Evolutionary conservation across 139 green algal species (phyloP).

Genomic region (Closterium sp.): DNA sequence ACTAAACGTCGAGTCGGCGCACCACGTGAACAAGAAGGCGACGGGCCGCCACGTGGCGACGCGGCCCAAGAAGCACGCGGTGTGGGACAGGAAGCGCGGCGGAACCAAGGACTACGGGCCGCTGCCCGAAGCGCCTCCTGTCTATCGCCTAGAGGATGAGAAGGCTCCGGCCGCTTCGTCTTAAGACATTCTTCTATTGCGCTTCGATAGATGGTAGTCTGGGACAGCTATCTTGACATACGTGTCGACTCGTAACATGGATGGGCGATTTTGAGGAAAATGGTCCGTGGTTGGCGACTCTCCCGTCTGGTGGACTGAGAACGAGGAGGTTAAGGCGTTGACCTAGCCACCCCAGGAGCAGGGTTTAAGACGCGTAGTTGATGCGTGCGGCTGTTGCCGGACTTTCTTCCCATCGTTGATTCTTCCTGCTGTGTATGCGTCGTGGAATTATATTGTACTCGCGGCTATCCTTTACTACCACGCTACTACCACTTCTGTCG

Average conservation of each 20-base stretch:
- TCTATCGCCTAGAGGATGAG: not conserved
- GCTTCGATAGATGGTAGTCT: not conserved
- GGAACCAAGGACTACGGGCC: conserved; percentile 40
- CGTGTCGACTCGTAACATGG: not conserved
- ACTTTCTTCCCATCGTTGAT: not conserved
- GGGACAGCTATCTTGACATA: not conserved
- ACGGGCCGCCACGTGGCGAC: conserved; percentile 10
- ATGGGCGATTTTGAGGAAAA: not conserved
- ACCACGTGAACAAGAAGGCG: conserved; percentile 42
- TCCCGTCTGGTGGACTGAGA: not conserved
- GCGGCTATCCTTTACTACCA: not conserved
- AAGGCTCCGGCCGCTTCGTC: not conserved
- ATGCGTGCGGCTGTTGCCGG: not conserved
- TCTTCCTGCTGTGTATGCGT: not conserved
- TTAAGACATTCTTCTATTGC: not conserved
- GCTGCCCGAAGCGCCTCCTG: not conserved
- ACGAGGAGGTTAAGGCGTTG: not conserved
- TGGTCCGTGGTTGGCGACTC: not conserved
- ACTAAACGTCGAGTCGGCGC: conserved; percentile 15
- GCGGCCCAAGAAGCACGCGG: conserved; percentile 23
- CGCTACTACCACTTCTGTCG: too few species aligned
- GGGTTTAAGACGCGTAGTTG: not conserved
- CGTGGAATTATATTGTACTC: not conserved
- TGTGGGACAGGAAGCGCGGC: conserved; percentile 29
- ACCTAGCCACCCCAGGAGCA: not conserved